Evolutionary conservation across 1,284 basidiomycete genomes (phyloP).

Genomic region (Ganoderma lucidum): DNA sequence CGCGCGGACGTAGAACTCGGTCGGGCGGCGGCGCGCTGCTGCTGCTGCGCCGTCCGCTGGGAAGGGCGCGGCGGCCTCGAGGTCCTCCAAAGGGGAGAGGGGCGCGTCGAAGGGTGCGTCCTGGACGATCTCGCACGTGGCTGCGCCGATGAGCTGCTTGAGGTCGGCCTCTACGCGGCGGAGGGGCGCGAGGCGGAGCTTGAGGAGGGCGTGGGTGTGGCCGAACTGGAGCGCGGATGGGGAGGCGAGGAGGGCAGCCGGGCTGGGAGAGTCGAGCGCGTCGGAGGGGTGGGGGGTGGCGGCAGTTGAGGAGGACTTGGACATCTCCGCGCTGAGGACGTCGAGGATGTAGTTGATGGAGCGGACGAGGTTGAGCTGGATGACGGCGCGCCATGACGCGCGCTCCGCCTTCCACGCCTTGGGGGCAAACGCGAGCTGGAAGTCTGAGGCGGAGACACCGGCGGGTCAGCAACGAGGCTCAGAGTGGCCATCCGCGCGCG

Average conservation of each 20-base stretch:
- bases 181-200: slow-evolving; percentile 60
- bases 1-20: slow-evolving; percentile 44
- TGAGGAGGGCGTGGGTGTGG: slow-evolving; percentile 55
- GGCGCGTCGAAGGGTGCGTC: slow-evolving; percentile 17
- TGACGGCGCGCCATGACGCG: slow-evolving; percentile 66
- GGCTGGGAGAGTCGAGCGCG: slow-evolving; percentile 16
- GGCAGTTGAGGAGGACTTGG: slow-evolving; percentile 29
- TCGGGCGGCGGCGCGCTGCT: slow-evolving; percentile 16
- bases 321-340: slow-evolving; percentile 52
- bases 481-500: background rate
- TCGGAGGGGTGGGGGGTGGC: slow-evolving; percentile 23
- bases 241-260: slow-evolving; percentile 6
- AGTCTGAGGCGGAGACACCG: slow-evolving; percentile 43
- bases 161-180: slow-evolving; percentile 63
- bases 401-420: slow-evolving; percentile 64
- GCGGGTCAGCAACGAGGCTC: background rate
- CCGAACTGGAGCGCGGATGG: slow-evolving; percentile 43
- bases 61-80: slow-evolving; percentile 35
- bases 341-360: slow-evolving; percentile 66
- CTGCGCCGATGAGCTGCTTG: slow-evolving; percentile 57
- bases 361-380: slow-evolving; percentile 72
- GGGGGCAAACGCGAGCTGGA: slow-evolving; percentile 59
- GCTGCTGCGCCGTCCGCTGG: slow-evolving; percentile 1
- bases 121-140: slow-evolving; percentile 49
- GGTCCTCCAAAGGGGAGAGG: slow-evolving; percentile 19